Conservation (phyloP, 2,329 filamentous ascomycete species). For the Aspergillus viridinutans region DNA sequence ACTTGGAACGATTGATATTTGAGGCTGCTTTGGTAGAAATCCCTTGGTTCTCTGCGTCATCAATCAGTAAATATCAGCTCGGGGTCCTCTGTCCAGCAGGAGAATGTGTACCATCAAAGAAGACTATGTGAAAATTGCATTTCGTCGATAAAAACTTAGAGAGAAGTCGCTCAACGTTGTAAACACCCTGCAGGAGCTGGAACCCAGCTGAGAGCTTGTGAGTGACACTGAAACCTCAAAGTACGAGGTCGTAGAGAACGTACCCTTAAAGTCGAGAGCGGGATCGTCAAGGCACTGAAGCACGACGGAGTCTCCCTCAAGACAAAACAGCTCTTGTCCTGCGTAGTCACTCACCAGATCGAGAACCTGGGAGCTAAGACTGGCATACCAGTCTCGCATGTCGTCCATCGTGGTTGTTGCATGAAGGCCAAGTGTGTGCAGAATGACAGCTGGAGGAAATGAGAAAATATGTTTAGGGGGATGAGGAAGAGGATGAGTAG, state of each 20-base stretch:
- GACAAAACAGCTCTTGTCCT: slow-evolving; percentile 10
- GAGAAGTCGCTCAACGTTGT: slow-evolving; percentile 9
- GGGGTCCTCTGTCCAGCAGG: not conserved
- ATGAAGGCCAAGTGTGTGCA: not conserved
- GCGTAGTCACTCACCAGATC: slow-evolving; percentile 11
- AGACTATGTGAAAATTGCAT: slow-evolving; percentile 8
- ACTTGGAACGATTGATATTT: slow-evolving; percentile 45
- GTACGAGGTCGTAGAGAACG: not conserved
- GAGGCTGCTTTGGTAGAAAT: slow-evolving; percentile 18
- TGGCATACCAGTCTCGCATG: slow-evolving; percentile 3
- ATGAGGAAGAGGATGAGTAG: no score
- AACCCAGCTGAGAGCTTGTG: not conserved
- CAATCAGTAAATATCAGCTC: not conserved
- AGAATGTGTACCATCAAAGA: slow-evolving; percentile 5
- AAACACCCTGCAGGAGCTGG: slow-evolving; percentile 8
- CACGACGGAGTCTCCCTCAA: slow-evolving; percentile 11
- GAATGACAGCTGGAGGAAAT: not conserved
- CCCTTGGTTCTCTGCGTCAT: not conserved
- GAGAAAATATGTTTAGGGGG: not conserved
- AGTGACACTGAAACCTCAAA: not conserved
- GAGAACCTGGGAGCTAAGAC: slow-evolving; percentile 4
- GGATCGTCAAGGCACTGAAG: slow-evolving; percentile 9
- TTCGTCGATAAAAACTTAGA: slow-evolving; percentile 4
- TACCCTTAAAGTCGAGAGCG: slow-evolving; percentile 6
- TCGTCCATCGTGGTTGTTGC: not conserved